Evolutionary conservation across 116 monocot genomes (phyloP).

Genomic region (Posidonia oceanica): DNA sequence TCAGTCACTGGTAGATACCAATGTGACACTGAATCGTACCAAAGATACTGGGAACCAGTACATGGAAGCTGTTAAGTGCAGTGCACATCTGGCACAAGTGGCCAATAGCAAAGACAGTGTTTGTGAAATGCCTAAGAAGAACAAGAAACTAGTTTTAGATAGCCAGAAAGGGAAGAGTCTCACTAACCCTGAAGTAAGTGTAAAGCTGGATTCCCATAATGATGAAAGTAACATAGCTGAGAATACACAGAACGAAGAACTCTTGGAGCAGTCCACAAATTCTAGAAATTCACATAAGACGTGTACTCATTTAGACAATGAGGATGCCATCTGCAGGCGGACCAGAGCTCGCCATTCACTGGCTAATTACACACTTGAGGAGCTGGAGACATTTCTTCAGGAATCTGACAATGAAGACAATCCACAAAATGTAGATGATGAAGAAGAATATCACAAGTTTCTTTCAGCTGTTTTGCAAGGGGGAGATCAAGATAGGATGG

Average conservation of each 20-base stretch:
- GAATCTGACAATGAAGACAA: constrained; percentile 84
- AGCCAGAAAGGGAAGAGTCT: background rate
- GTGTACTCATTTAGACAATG: constrained; percentile 14
- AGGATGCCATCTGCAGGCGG: constrained; percentile 76
- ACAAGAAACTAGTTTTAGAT: background rate
- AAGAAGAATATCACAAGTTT: constrained; percentile 88
- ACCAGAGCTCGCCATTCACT: constrained; percentile 81
- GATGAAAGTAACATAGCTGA: constrained; percentile 13
- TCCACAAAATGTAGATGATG: constrained; percentile 57
- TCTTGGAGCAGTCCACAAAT: background rate
- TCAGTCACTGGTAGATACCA: background rate
- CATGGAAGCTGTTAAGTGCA: background rate
- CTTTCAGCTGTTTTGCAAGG: constrained; percentile 64
- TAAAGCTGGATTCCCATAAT: background rate
- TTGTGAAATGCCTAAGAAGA: background rate
- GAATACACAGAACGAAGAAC: background rate
- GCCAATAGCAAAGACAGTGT: background rate
- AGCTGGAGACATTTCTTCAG: constrained; percentile 86
- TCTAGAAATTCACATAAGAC: background rate
- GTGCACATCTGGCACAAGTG: constrained; percentile 1
- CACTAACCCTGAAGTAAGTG: too few species aligned
- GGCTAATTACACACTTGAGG: constrained; percentile 70
- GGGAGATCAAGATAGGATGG: constrained; percentile 12
- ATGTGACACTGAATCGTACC: background rate
- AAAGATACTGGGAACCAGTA: background rate